Evolutionary conservation across 208 protist species (phyloP).

Genomic region (Leishmania turanica): DNA sequence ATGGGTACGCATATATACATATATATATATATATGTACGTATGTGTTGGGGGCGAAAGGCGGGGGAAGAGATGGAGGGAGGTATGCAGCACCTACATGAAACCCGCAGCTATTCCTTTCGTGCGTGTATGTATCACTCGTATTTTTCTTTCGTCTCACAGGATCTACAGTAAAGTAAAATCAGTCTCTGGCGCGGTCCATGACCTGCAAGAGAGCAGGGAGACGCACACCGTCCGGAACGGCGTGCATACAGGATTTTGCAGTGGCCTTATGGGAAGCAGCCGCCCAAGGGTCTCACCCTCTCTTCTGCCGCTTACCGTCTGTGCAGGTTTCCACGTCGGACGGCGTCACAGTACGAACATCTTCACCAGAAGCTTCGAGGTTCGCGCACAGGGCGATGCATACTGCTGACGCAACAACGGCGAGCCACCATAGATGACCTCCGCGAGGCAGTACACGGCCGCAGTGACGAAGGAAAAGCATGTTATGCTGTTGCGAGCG

Average conservation of each 20-base stretch:
- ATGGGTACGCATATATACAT: background rate
- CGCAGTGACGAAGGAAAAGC: conserved; percentile 32
- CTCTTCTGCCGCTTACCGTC: background rate
- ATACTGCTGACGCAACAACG: conserved; percentile 44
- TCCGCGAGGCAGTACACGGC: conserved; percentile 63
- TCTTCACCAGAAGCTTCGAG: conserved; percentile 67
- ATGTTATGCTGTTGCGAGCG: conserved; percentile 30
- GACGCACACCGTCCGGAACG: background rate
- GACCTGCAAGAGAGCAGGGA: background rate
- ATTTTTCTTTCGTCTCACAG: background rate
- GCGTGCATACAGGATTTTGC: background rate
- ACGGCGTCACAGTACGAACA: conserved; percentile 48
- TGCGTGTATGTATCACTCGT: background rate
- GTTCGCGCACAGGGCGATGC: conserved; percentile 44
- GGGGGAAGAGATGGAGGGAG: background rate
- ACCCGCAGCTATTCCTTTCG: background rate
- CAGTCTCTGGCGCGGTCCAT: no score
- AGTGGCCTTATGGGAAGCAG: background rate
- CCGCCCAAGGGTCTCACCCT: background rate
- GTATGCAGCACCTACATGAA: background rate
- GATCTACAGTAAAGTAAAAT: background rate
- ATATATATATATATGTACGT: background rate
- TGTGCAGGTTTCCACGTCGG: background rate
- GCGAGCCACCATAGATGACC: conserved; percentile 46
- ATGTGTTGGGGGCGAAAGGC: background rate